Percentiles rank a stretch among this genome's conserved stretches.
Evolutionary conservation across 768 basidiomycete species (phyloP).

Genomic region (Lentinus brumalis): DNA sequence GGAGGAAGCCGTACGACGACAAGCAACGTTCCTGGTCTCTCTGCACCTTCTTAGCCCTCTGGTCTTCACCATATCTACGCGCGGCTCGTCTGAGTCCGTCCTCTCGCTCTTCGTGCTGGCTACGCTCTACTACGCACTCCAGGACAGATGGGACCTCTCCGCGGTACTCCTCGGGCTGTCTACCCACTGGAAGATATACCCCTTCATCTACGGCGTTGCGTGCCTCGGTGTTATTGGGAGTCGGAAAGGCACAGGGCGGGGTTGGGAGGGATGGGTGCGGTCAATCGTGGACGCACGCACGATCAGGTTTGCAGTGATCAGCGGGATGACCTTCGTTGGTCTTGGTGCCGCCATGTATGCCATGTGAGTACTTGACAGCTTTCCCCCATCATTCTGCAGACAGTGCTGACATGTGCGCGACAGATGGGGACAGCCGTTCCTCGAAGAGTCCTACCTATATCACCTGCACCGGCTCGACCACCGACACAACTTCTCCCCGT

Average conservation of each 20-base stretch:
- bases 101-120: conserved; percentile 78
- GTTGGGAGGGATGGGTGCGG: conserved; percentile 35
- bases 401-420: background rate
- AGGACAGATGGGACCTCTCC: conserved; percentile 59
- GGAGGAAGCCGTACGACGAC: conserved; percentile 1
- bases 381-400: conserved; percentile 1
- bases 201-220: conserved; percentile 85
- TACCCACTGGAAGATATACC: conserved; percentile 98
- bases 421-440: conserved; percentile 94
- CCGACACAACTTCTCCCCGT: conserved; percentile 97
- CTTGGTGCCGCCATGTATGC: conserved; percentile 70
- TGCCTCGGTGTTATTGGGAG: conserved; percentile 59
- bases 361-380: conserved; percentile 52
- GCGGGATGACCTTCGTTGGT: conserved; percentile 64
- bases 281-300: conserved; percentile 51
- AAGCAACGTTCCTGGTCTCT: conserved; percentile 61
- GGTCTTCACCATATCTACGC: conserved; percentile 93
- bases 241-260: conserved; percentile 20
- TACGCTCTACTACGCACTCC: conserved; percentile 62
- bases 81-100: conserved; percentile 92
- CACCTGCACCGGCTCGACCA: conserved; percentile 91
- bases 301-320: conserved; percentile 67
- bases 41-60: conserved; percentile 92
- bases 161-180: conserved; percentile 79
- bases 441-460: conserved; percentile 91